Conservation (phyloP, 306 rosid genomes). For the Cajanus cajan region DNA sequence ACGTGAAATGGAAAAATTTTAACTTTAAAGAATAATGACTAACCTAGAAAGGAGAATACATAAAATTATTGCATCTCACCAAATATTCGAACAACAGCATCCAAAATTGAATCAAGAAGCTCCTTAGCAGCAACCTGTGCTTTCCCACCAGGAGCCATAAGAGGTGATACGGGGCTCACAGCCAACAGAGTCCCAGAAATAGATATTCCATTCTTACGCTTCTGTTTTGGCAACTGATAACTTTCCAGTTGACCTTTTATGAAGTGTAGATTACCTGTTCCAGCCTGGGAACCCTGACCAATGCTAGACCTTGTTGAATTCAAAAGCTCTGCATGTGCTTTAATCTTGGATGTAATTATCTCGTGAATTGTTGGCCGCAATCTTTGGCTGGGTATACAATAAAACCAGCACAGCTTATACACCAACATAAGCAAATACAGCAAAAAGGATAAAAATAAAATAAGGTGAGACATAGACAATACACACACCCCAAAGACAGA, state of each 20-base stretch:
- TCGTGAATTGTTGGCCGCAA: conserved; percentile 95
- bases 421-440: conserved; percentile 28
- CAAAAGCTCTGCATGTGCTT: conserved; percentile 63
- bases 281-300: conserved; percentile 58
- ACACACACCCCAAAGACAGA: neutral
- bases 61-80: conserved; percentile 50
- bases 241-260: conserved; percentile 83
- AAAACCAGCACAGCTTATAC: conserved; percentile 31
- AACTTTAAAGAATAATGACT: conserved; percentile 12
- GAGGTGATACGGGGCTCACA: conserved; percentile 94
- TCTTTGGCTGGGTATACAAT: conserved; percentile 81
- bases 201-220: conserved; percentile 83
- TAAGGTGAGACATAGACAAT: neutral
- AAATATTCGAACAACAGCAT: conserved; percentile 74
- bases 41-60: conserved; percentile 5
- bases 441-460: conserved; percentile 16
- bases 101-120: conserved; percentile 88
- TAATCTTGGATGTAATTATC: conserved; percentile 83
- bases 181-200: conserved; percentile 75
- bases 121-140: conserved; percentile 87
- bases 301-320: conserved; percentile 67
- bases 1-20: conserved; percentile 20
- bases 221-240: conserved; percentile 82
- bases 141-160: conserved; percentile 94
- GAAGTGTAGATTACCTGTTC: conserved; percentile 61